A percentile compares a stretch with the other conserved stretches of the same genome.
These are phyloP conservation scores for Pseudozyma hubeiensis DNA, from an alignment of 1,284 basidiomycete species.

Conservation along the genomic window DNA sequence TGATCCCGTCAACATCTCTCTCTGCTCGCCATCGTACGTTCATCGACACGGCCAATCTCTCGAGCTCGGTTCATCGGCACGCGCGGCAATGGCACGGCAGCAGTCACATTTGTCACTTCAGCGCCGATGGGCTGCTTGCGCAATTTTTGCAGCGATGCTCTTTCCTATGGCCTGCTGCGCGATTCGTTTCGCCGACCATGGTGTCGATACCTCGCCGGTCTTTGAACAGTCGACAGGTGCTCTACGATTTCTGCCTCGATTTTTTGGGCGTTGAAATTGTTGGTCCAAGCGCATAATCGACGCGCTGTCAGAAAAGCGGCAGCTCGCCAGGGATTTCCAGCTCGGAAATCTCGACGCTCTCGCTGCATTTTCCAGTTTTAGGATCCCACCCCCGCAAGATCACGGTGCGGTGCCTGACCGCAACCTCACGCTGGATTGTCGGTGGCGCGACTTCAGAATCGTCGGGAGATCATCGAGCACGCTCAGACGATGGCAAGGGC, in stretches of 20 bases:
- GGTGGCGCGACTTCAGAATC: not conserved
- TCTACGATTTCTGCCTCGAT: not conserved
- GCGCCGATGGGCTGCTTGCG: too few relatives aligned
- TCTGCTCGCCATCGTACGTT: too few relatives aligned
- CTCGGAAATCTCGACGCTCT: constrained; percentile 16
- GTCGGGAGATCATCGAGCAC: not conserved
- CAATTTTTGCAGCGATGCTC: too few relatives aligned
- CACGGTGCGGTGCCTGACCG: constrained; percentile 11
- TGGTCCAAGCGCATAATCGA: constrained; percentile 37
- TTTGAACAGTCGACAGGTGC: not conserved
- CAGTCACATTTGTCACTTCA: too few relatives aligned
- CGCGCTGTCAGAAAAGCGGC: constrained; percentile 6
- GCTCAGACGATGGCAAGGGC: too few relatives aligned
- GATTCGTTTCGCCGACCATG: too few relatives aligned
- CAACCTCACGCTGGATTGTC: not conserved
- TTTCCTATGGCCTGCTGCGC: too few relatives aligned
- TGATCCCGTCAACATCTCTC: not conserved
- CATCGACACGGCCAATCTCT: too few relatives aligned
- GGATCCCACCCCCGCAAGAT: constrained; percentile 3
- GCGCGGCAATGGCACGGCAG: too few relatives aligned
- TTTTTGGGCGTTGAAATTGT: constrained; percentile 19
- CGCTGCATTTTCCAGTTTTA: not conserved
- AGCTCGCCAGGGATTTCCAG: not conserved
- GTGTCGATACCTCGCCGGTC: too few relatives aligned
- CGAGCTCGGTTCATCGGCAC: too few relatives aligned